Conservation (phyloP, 2,329 filamentous ascomycete genomes). For the Fusarium nelsonii region DNA sequence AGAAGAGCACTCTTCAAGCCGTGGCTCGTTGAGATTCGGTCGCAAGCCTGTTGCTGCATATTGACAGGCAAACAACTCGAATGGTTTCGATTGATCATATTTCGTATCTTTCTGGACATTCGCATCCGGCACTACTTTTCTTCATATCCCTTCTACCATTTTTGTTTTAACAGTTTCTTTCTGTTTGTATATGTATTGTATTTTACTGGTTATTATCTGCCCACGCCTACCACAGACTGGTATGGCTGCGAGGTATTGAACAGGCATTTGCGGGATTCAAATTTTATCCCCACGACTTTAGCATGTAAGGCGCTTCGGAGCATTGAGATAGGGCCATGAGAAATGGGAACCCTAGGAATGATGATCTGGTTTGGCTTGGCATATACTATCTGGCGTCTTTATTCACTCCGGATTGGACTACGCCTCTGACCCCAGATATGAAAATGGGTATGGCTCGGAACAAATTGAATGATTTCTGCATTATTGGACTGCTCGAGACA, state of each 20-base stretch:
- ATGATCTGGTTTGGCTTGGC: conserved; percentile 35
- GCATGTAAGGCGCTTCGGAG: conserved; percentile 42
- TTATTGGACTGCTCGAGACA: conserved; percentile 16
- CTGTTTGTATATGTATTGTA: conserved; percentile 23
- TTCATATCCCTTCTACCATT: conserved; percentile 20
- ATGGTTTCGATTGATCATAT: not conserved
- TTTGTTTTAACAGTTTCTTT: conserved; percentile 38
- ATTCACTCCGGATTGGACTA: conserved; percentile 27
- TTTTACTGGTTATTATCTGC: conserved; percentile 27
- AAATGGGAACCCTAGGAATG: conserved; percentile 22
- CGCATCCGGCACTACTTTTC: not conserved
- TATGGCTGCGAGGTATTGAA: conserved; percentile 16
- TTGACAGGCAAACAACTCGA: conserved; percentile 38
- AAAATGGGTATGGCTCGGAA: conserved; percentile 30
- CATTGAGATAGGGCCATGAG: conserved; percentile 21
- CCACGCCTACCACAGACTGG: conserved; percentile 4
- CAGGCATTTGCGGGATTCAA: conserved; percentile 26
- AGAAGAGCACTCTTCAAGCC: conserved; percentile 50
- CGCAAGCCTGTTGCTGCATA: conserved; percentile 54
- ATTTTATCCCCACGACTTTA: conserved; percentile 23
- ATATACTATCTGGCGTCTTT: conserved; percentile 29
- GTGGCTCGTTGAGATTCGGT: conserved; percentile 55
- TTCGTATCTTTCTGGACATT: conserved; percentile 1
- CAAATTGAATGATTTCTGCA: conserved; percentile 32
- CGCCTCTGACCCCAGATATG: conserved; percentile 28